Evolutionary conservation across 2,329 filamentous ascomycete species (phyloP).

Genomic region (Penicillium corylophilum): DNA sequence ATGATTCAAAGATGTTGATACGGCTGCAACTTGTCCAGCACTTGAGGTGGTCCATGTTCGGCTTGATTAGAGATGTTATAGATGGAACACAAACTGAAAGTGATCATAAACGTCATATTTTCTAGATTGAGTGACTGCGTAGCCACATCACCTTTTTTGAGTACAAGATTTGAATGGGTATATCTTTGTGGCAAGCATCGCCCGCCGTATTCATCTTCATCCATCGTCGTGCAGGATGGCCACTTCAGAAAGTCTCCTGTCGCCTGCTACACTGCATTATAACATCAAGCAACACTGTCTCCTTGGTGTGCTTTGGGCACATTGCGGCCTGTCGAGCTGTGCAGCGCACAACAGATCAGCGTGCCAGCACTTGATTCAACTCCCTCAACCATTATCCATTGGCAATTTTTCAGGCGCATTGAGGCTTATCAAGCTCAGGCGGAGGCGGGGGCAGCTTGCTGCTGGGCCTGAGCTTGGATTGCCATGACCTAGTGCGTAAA

Average conservation of each 20-base stretch:
- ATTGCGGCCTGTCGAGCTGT: not conserved
- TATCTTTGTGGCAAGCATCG: constrained; percentile 10
- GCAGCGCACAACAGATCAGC: not conserved
- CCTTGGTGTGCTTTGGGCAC: not conserved
- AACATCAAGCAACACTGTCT: not conserved
- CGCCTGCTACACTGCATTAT: not conserved
- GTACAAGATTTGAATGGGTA: constrained; percentile 15
- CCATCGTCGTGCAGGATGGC: not conserved
- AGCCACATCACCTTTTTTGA: not conserved
- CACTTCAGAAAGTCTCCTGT: not conserved
- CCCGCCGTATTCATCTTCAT: not conserved
- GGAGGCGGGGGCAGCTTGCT: constrained; percentile 34
- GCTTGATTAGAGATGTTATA: not conserved
- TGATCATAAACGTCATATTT: not conserved
- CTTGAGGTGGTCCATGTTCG: not conserved
- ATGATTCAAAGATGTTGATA: constrained; percentile 20
- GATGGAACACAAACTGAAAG: not conserved
- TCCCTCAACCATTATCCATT: not conserved
- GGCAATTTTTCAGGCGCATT: not conserved
- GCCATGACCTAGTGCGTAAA: constrained; percentile 35
- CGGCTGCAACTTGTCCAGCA: not conserved
- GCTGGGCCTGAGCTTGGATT: constrained; percentile 40
- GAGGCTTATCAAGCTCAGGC: constrained; percentile 22
- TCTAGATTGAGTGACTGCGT: not conserved
- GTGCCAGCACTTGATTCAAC: not conserved